Conservation (phyloP, 2,329 filamentous ascomycete genomes). For the Aspergillus nomiae region DNA sequence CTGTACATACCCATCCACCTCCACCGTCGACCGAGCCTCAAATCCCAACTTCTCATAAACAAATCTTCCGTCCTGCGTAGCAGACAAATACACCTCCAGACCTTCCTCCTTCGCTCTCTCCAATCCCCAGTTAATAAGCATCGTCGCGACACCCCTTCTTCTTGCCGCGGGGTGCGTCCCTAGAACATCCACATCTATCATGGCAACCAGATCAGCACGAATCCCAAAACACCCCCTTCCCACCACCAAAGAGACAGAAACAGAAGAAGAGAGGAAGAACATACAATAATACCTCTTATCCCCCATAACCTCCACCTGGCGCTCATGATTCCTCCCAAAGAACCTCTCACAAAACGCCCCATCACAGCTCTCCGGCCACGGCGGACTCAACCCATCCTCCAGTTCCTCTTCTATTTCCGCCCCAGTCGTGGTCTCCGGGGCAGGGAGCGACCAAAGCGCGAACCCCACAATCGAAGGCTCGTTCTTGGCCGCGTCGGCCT, state of each 20-base stretch:
- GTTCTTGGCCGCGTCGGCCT: background rate
- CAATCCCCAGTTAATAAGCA: conserved; percentile 40
- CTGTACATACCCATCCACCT: conserved; percentile 9
- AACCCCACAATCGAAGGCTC: conserved; percentile 20
- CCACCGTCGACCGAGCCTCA: conserved; percentile 18
- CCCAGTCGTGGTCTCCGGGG: background rate
- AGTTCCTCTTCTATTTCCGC: background rate
- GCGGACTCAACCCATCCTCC: background rate
- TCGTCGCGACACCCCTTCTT: conserved; percentile 25
- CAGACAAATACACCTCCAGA: conserved; percentile 39
- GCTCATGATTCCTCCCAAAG: conserved; percentile 22
- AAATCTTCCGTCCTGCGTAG: conserved; percentile 35
- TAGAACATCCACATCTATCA: conserved; percentile 27
- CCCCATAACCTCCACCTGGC: conserved; percentile 21
- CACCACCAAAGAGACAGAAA: background rate
- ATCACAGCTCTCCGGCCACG: conserved; percentile 22
- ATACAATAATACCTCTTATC: conserved; percentile 28
- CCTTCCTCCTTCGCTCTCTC: conserved; percentile 37
- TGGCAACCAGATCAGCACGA: background rate
- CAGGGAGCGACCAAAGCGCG: conserved; percentile 27
- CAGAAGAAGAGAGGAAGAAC: conserved; percentile 8
- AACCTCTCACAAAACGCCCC: conserved; percentile 22
- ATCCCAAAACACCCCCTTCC: background rate
- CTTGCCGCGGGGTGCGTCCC: conserved; percentile 27
- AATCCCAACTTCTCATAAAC: conserved; percentile 46